Base-by-base conservation (phyloP, 139 green algal genomes). In the Edaphochlamys debaryana region DNA sequence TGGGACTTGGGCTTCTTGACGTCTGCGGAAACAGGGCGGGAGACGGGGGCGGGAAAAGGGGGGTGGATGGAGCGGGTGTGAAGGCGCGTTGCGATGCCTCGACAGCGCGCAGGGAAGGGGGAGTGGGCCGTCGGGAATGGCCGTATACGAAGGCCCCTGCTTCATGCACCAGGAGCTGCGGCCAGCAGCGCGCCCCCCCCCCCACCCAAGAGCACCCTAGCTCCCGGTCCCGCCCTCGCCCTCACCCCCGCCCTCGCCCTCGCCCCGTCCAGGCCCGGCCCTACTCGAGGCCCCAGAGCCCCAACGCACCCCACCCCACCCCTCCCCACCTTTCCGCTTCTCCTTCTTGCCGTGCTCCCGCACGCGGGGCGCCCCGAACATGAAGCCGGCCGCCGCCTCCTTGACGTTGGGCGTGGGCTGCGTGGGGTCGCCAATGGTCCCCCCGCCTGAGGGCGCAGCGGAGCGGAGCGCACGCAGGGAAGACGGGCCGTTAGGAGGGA, bases 261-360 rank as follows among this genome's bases (percentile, higher is more conserved):
- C n/a, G n/a, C n/a, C n/a, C n/a, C n/a, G n/a, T n/a, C n/a, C n/a
- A n/a, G n/a, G n/a, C n/a, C n/a, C 22, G 54, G 23, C 54, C 22
- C 22, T 27, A 30, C 4, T 63, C 22, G 23, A 30, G 54, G n/a
- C n/a, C n/a, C n/a, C n/a, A n/a, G n/a, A n/a, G n/a, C n/a, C 56
- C 2, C 4, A 66, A 22, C 30, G 27, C 11, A 25, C 1, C 4
- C 2, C 4, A 8, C 11, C 4, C 8, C 5, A 1, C 8, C 2
- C 7, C 5, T 19, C 7, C 67, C 7, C 23, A 73, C 67, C 67
- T 40, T 76, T 78, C 3, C 48, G 32, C 11, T 38, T 29, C 30
- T 71, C 41, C n/a, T 71, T 42, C n/a, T 48, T 45, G n/a, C n/a
- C n/a, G 30, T 81, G 75, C 41, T 81, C 75, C 60, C 52, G 42